Base-by-base conservation (phyloP, 2,329 filamentous ascomycete species). In the Zymoseptoria pseudotritici region DNA sequence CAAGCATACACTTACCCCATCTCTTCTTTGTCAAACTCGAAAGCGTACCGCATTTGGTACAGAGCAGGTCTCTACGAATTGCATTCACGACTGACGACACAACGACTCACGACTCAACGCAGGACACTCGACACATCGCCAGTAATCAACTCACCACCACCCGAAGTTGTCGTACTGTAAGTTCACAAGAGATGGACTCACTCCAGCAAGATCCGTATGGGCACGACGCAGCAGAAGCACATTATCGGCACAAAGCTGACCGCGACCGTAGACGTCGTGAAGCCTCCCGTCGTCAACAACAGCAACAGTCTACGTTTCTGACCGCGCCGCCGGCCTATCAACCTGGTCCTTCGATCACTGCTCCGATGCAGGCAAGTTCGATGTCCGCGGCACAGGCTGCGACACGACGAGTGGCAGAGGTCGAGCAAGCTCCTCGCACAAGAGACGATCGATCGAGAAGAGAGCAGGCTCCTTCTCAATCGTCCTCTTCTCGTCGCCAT, bases 191-290 rank as follows among this genome's bases (percentile, higher is more conserved):
- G 17, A 42, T 42, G 36, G 11, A 42, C 49, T 10, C n/a, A 11
- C 19, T 49, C 52, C 20, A 20, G 20, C 22, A 20, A 19, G 50
- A 53, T 20, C 22, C 54, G 13, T 42, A 24, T 19, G 31, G 9
- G 19, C 20, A 50, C 46, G 54, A 36, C 17, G 10, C 13, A 46
- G 31, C 31, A 11, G 31, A 49, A 17, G 17, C 21, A 36, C 54
- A 56, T 19, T 49, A 50, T 11, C 10, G 54, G 56, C 22, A 20
- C n/a, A 21, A 22, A 49, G 54, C 29, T 55, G 52, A 54, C 55
- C 42, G 56, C 52, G 49, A 52, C 50, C 46, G 50, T 50, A 55
- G 60, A 52, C 60, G 55, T 54, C 50, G 49, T 51, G 51, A 26
- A 57, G 50, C 36, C 17, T 42, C 36, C 13, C 36, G 36, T 42